These are phyloP conservation scores for Misopates orontium DNA, from an alignment of 257 asterid species.

Conservation along the genomic window DNA sequence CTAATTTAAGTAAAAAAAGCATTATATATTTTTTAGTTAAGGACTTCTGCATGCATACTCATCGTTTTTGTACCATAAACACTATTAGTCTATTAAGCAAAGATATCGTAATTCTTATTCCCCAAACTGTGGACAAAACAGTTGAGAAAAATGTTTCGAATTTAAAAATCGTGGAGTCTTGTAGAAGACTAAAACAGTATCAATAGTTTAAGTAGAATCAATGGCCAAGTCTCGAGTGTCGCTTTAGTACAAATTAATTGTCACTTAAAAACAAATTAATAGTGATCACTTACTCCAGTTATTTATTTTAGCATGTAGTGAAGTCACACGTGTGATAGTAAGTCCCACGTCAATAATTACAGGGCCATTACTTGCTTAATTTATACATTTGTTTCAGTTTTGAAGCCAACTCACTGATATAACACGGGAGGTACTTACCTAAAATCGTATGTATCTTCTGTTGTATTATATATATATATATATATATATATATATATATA, in stretches of 20 bases:
- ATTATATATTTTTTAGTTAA: neutral
- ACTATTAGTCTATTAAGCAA: conserved; percentile 18
- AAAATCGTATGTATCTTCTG: too few relatives aligned
- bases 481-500: too few relatives aligned
- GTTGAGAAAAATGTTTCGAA: conserved; percentile 33
- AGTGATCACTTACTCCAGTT: conserved; percentile 2
- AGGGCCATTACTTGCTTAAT: too few relatives aligned
- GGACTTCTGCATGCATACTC: neutral
- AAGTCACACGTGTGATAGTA: too few relatives aligned
- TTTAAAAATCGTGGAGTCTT: conserved; percentile 26
- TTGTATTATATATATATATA: too few relatives aligned
- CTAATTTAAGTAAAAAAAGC: neutral
- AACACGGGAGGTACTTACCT: too few relatives aligned
- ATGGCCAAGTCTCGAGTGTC: conserved; percentile 28
- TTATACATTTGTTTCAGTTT: too few relatives aligned
- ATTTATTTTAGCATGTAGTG: neutral
- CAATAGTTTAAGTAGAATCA: conserved; percentile 20
- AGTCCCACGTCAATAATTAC: too few relatives aligned
- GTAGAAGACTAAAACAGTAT: conserved; percentile 26
- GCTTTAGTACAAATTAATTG: conserved; percentile 8
- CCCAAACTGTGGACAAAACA: conserved; percentile 30
- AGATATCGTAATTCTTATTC: conserved; percentile 19
- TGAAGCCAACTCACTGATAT: too few relatives aligned
- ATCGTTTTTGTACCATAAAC: conserved; percentile 16
- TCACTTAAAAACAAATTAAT: neutral